Evolutionary conservation across 2,329 filamentous ascomycete genomes (phyloP).

Genomic region (Paecilomyces dactylethromorphus): DNA sequence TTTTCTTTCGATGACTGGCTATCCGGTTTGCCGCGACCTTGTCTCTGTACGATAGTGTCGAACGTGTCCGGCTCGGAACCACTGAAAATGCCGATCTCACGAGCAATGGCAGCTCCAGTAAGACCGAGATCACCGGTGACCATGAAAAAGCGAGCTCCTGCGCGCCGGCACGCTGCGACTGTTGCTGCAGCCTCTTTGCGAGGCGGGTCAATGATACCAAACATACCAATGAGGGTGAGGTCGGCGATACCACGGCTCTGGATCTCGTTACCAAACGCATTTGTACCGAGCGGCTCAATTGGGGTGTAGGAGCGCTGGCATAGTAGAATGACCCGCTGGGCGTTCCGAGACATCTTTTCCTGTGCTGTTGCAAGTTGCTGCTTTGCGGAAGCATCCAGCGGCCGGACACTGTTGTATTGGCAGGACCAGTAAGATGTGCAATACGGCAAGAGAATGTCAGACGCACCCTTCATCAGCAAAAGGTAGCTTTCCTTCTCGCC

Average conservation of each 20-base stretch:
- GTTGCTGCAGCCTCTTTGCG: constrained; percentile 29
- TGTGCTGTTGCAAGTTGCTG: constrained; percentile 56
- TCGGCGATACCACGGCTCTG: constrained; percentile 33
- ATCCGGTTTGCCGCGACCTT: constrained; percentile 14
- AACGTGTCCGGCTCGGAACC: constrained; percentile 50
- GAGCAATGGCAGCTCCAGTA: constrained; percentile 34
- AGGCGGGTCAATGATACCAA: constrained; percentile 41
- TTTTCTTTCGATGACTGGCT: constrained; percentile 5
- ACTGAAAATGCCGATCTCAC: constrained; percentile 35
- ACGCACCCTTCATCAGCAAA: constrained; percentile 64
- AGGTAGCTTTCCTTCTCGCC: constrained; percentile 8
- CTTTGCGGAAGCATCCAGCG: constrained; percentile 44
- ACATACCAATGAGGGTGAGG: constrained; percentile 46
- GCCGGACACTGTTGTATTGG: constrained; percentile 48
- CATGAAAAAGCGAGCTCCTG: constrained; percentile 38
- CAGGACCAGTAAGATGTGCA: constrained; percentile 55
- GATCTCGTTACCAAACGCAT: constrained; percentile 46
- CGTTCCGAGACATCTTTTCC: constrained; percentile 61
- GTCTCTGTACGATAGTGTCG: constrained; percentile 38
- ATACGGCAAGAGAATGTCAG: constrained; percentile 63
- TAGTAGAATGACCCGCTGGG: constrained; percentile 63
- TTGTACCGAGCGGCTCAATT: constrained; percentile 36
- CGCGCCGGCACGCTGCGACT: constrained; percentile 26
- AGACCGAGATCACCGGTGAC: constrained; percentile 37
- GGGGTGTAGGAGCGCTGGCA: constrained; percentile 54